These are phyloP conservation scores for Paraglomus occultum DNA, from an alignment of 192 early-diverging fungal genomes.

Conservation along the genomic window DNA sequence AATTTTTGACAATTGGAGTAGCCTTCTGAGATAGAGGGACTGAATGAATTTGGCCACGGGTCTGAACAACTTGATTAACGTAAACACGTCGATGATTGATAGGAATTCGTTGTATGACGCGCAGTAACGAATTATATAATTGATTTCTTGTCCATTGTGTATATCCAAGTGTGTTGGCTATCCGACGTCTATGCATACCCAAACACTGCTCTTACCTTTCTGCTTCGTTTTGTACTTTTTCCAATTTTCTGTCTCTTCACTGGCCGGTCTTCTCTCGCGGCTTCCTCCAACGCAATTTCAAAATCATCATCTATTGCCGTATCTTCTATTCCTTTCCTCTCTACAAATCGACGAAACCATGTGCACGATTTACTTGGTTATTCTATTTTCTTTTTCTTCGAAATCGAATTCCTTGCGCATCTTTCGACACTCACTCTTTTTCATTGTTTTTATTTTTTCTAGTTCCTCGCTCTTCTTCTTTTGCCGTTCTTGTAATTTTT, in stretches of 20 bases:
- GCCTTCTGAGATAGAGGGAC: conserved; percentile 29
- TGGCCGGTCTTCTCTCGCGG: conserved; percentile 21
- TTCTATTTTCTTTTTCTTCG: conserved; percentile 7
- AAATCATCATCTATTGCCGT: conserved; percentile 63
- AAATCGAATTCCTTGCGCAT: conserved; percentile 22
- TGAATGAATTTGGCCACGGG: conserved; percentile 20
- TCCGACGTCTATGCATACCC: conserved; percentile 33
- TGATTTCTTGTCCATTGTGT: too few species aligned
- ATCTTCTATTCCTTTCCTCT: conserved; percentile 52
- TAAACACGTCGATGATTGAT: too few species aligned
- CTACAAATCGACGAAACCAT: conserved; percentile 29
- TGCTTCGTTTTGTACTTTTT: conserved; percentile 1
- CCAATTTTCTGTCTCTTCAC: conserved; percentile 6
- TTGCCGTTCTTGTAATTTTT: conserved; percentile 87
- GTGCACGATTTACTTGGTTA: background rate
- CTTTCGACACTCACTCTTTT: conserved; percentile 71
- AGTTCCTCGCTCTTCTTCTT: conserved; percentile 83
- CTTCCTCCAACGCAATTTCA: conserved; percentile 64
- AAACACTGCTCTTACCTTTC: conserved; percentile 32
- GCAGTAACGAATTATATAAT: too few species aligned
- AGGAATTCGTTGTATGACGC: too few species aligned
- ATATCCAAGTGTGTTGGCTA: conserved; percentile 32
- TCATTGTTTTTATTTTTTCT: conserved; percentile 88
- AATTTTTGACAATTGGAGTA: too few species aligned
- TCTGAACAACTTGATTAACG: too few species aligned